These are phyloP conservation scores for Apiospora marii DNA, from an alignment of 2,329 filamentous ascomycete genomes.

Conservation along the genomic window DNA sequence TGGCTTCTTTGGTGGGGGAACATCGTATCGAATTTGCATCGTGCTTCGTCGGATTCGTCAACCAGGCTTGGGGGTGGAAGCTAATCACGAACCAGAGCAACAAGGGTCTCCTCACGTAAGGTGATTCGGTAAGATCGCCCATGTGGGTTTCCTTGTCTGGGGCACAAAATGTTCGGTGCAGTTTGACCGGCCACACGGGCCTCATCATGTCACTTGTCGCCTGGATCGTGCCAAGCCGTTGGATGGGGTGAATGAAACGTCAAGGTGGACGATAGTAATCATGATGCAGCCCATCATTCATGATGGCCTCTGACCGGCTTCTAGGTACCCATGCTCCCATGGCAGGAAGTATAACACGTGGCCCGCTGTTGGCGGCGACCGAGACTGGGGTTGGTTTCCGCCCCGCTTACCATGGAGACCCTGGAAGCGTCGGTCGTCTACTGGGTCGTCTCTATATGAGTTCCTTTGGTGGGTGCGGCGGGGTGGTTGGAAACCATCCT, in stretches of 20 bases:
- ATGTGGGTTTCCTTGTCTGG: slow-evolving; percentile 14
- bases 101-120: slow-evolving; percentile 3
- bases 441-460: not conserved
- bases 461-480: not conserved
- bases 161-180: not conserved
- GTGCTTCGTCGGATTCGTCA: not conserved
- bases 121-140: slow-evolving; percentile 11
- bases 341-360: slow-evolving; percentile 15
- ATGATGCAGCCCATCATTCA: slow-evolving; percentile 15
- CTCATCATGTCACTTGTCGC: slow-evolving; percentile 8
- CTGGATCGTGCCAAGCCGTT: slow-evolving; percentile 14
- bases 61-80: slow-evolving; percentile 1
- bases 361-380: slow-evolving; percentile 14
- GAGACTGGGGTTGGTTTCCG: not conserved
- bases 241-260: slow-evolving; percentile 10
- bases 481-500: not conserved
- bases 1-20: not conserved
- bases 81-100: not conserved
- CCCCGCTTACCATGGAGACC: slow-evolving; percentile 17
- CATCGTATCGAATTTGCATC: not conserved
- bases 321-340: not conserved
- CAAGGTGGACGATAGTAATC: slow-evolving; percentile 20
- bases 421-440: not conserved
- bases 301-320: slow-evolving; percentile 14
- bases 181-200: slow-evolving; percentile 24